Evolutionary conservation across 1,139 yeast genomes (phyloP).

Genomic region (Eremothecium cymbalariae): DNA sequence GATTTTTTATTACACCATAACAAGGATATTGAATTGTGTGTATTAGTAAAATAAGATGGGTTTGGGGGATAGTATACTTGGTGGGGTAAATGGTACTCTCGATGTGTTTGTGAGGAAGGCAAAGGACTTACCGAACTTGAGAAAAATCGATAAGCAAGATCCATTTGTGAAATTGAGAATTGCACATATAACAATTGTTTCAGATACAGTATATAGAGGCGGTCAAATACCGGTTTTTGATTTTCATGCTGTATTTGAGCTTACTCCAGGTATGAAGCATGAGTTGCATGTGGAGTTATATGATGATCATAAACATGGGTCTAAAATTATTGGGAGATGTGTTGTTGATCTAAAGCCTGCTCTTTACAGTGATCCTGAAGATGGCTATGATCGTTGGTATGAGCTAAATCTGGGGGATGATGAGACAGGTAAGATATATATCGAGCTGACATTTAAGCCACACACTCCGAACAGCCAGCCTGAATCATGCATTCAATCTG

Average conservation of each 20-base stretch:
- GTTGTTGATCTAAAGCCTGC: slow-evolving; percentile 73
- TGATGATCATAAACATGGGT: slow-evolving; percentile 81
- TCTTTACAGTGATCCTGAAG: slow-evolving; percentile 52
- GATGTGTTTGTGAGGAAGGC: slow-evolving; percentile 42
- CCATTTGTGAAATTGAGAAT: slow-evolving; percentile 77
- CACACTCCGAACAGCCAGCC: no score
- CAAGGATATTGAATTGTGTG: not conserved
- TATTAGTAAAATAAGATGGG: not conserved
- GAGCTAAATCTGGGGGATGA: slow-evolving; percentile 58
- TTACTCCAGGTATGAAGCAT: slow-evolving; percentile 57
- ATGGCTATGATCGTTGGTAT: slow-evolving; percentile 86
- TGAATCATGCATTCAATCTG: no score
- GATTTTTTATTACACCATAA: not conserved
- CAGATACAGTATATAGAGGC: slow-evolving; percentile 67
- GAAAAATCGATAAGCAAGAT: slow-evolving; percentile 79
- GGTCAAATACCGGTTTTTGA: slow-evolving; percentile 91
- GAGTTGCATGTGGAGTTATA: slow-evolving; percentile 62
- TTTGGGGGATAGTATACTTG: slow-evolving; percentile 8
- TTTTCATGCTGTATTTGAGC: slow-evolving; percentile 60
- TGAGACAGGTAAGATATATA: slow-evolving; percentile 79
- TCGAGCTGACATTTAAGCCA: slow-evolving; percentile 71
- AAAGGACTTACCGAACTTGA: slow-evolving; percentile 70
- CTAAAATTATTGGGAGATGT: slow-evolving; percentile 77
- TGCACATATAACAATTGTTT: slow-evolving; percentile 72
- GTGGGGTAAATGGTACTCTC: slow-evolving; percentile 33